A percentile compares a stretch with the other conserved stretches of the same genome.
Conservation (phyloP, 768 basidiomycete species). For the Mycena leptocephala region DNA sequence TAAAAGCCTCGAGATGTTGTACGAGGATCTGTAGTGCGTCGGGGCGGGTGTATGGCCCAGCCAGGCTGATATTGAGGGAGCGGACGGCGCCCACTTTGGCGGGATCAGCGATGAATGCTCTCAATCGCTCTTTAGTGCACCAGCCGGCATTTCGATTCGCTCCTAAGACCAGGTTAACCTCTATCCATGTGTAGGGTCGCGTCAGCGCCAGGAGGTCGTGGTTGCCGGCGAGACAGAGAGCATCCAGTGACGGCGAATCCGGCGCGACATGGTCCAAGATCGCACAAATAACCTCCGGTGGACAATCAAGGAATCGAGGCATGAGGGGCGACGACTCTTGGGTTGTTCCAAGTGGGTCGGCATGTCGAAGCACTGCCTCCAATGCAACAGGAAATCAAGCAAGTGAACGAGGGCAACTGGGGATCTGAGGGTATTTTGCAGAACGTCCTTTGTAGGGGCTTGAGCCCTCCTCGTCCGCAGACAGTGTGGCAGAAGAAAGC, state of each 20-base stretch:
- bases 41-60: background rate
- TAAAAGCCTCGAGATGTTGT: background rate
- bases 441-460: too few species aligned
- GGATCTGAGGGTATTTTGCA: too few species aligned
- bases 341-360: too few species aligned
- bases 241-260: background rate
- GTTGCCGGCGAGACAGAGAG: constrained; percentile 3
- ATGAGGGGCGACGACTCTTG: too few species aligned
- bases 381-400: too few species aligned
- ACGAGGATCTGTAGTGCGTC: background rate
- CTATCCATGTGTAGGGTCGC: background rate
- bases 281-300: background rate
- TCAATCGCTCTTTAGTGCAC: background rate
- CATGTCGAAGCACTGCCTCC: too few species aligned
- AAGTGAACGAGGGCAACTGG: too few species aligned
- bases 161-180: background rate
- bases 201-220: background rate
- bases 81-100: background rate
- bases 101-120: background rate
- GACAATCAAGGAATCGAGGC: background rate
- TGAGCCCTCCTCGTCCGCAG: too few species aligned
- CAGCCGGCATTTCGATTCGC: background rate
- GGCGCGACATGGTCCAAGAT: constrained; percentile 1
- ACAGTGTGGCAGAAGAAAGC: too few species aligned
- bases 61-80: background rate